phyloP scores from a whole-genome alignment of 129 eudicot genomes.

The Centaurea solstitialis region DNA sequence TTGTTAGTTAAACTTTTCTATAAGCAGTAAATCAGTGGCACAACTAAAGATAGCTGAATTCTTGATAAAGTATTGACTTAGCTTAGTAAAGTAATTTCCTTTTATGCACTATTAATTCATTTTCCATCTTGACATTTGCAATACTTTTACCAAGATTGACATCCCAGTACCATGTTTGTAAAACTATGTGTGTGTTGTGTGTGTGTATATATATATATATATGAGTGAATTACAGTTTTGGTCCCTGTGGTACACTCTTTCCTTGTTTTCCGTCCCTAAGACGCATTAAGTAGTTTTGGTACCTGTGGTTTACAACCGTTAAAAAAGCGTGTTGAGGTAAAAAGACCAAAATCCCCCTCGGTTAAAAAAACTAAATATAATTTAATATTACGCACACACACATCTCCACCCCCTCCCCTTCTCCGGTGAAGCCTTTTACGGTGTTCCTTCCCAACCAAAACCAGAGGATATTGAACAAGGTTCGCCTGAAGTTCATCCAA shows the following conservation, averaged over 20 bases:
- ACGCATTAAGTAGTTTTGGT: background rate
- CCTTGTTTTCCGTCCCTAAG: background rate
- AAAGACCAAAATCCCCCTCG: background rate
- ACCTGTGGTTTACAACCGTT: background rate
- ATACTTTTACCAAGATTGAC: background rate
- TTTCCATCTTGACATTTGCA: slow-evolving; percentile 14
- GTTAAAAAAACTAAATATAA: no score
- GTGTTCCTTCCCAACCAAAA: no score
- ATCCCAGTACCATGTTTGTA: background rate
- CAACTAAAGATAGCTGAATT: no score
- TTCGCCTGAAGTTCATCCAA: no score
- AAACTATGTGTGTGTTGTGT: background rate
- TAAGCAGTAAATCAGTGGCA: no score
- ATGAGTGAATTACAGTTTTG: background rate
- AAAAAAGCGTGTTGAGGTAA: no score
- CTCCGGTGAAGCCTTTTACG: no score
- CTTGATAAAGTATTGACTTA: slow-evolving; percentile 7
- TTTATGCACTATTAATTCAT: slow-evolving; percentile 21
- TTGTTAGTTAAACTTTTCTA: no score
- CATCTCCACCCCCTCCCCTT: no score
- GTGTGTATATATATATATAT: no score
- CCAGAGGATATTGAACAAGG: no score
- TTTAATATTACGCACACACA: no score
- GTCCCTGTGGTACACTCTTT: background rate
- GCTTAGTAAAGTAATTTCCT: slow-evolving; percentile 6